Base-by-base conservation (phyloP, 2,329 filamentous ascomycete species). In the Fusarium siculi region DNA sequence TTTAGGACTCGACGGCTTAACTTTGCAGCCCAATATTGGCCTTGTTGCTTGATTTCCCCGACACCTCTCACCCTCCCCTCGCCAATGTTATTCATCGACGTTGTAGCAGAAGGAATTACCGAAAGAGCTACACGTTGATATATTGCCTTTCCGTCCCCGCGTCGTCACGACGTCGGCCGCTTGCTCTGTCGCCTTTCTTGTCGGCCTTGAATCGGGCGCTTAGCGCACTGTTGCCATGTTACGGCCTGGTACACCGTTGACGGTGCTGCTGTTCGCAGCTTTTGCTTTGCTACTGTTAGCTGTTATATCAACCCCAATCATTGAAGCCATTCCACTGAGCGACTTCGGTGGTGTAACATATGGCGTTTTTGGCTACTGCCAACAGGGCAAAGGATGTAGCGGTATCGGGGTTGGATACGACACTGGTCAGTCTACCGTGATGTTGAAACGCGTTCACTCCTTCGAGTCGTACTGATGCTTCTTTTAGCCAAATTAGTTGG, bases 311-410 rank as follows among this genome's bases (percentile, higher is more conserved):
- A 95, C 94, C 1, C 96, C 96, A 23, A 91, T 99, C 75, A 92
- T 98, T 80, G 91, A 93, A 79, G 88, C 87, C 32, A 97, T 99
- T 52, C 94, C 95, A 15, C 87, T 99, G 46, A 95, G 93, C 42
- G 91, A 90, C 58, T 96, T 91, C 79, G 84, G 91, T 46, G 91
- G 92, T 77, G 90, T 93, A 76, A 91, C 91, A 75, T 98, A 97
- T 85, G 96, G 96, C 54, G 95, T 98, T 54, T 96, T 98, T 85
- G 96, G 96, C 32, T 97, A 90, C 78, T 99, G 96, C 83, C 87
- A 90, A 73, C 85, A 84, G 47, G 72, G 75, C 43, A 81, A 85
- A 68, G 80, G 83, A 66, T 98, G 96, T 82, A 93, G 89, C 78
- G 85, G 86, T 44, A 90, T 96, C 73, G 89, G 92, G 80, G 89